Percentiles rank a stretch among this genome's conserved stretches.
phyloP scores from a whole-genome alignment of 768 basidiomycete species.

The Russula ochroleuca region DNA sequence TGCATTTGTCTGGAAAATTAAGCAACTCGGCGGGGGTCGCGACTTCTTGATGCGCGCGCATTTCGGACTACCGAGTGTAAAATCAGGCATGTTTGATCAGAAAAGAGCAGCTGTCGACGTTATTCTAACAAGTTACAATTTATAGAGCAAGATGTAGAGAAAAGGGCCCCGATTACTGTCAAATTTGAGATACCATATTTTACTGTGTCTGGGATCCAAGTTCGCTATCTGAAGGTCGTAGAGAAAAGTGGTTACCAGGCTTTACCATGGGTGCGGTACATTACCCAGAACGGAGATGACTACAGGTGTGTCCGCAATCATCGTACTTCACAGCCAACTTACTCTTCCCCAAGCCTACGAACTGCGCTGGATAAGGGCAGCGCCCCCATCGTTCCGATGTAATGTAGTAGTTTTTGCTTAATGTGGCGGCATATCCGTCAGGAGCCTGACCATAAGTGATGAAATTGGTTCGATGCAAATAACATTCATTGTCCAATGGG shows the following conservation, averaged over 20 bases:
- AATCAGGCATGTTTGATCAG: conserved; percentile 58
- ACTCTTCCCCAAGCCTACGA: conserved; percentile 46
- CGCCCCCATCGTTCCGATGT: conserved; percentile 50
- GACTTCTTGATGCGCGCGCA: conserved; percentile 99
- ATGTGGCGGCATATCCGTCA: neutral
- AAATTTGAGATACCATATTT: conserved; percentile 99
- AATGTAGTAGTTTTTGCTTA: conserved; percentile 5
- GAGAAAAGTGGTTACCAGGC: conserved; percentile 99
- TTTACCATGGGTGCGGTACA: conserved; percentile 92
- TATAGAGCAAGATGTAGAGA: conserved; percentile 71
- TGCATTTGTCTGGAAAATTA: conserved; percentile 99
- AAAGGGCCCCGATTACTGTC: conserved; percentile 92
- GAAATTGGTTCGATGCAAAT: neutral
- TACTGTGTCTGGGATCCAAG: conserved; percentile 95
- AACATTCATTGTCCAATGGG: neutral
- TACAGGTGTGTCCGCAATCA: conserved; percentile 58
- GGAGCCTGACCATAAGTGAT: neutral
- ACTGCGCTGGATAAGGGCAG: conserved; percentile 74
- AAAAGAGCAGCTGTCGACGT: no score
- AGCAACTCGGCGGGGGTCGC: conserved; percentile 90
- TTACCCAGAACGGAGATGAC: conserved; percentile 88
- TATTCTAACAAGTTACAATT: neutral
- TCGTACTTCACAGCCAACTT: neutral
- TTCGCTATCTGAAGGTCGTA: conserved; percentile 96
- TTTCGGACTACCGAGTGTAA: conserved; percentile 92